phyloP scores from a whole-genome alignment of 2,329 filamentous ascomycete genomes.

The Elsinoe arachidis region DNA sequence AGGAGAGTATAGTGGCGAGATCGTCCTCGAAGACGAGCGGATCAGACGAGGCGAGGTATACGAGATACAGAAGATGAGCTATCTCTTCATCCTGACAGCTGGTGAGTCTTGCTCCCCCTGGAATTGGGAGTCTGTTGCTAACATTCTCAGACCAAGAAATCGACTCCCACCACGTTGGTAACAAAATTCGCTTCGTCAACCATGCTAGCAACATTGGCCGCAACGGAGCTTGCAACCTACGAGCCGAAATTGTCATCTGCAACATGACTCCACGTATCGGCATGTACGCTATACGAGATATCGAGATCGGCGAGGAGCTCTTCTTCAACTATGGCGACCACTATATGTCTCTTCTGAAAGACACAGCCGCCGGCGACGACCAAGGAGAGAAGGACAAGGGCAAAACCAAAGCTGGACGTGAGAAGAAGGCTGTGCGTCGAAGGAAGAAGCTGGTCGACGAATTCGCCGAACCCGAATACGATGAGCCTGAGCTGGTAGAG shows the following conservation, averaged over 20 bases:
- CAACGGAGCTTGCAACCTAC: conserved; percentile 49
- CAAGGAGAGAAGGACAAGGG: not conserved
- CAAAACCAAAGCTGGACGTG: not conserved
- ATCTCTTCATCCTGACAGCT: conserved; percentile 46
- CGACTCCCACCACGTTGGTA: conserved; percentile 68
- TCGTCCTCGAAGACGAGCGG: conserved; percentile 61
- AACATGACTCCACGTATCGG: conserved; percentile 67
- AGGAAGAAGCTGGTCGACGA: conserved; percentile 1
- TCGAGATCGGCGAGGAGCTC: conserved; percentile 64
- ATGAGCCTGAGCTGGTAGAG: not conserved
- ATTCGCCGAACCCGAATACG: conserved; percentile 11
- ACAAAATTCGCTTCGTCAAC: conserved; percentile 77
- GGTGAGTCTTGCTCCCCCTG: conserved; percentile 27
- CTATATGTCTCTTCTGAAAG: conserved; percentile 13
- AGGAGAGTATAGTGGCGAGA: conserved; percentile 72
- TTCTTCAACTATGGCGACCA: conserved; percentile 65
- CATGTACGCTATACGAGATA: conserved; percentile 58
- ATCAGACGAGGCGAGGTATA: conserved; percentile 61
- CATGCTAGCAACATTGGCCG: conserved; percentile 46
- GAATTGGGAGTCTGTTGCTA: not conserved
- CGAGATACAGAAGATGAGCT: conserved; percentile 54
- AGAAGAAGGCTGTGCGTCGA: not conserved
- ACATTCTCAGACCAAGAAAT: conserved; percentile 40
- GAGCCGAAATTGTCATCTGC: conserved; percentile 61
- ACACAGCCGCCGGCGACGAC: conserved; percentile 12